A percentile compares a stretch with the other conserved stretches of the same genome.
Conservation (phyloP, 495 filamentous ascomycete genomes). For the Penicillium manginii region DNA sequence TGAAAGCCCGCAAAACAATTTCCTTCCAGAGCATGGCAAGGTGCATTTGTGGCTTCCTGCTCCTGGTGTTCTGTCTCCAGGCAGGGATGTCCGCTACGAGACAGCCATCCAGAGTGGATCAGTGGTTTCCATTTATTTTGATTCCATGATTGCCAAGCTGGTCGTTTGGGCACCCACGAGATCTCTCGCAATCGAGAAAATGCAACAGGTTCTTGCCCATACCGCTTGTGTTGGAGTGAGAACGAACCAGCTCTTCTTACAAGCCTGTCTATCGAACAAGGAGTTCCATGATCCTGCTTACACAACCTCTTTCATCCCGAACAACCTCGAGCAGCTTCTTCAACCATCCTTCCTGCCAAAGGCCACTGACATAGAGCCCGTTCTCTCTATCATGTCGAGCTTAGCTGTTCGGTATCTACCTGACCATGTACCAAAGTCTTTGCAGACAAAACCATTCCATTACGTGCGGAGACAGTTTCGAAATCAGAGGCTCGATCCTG, state of each 20-base stretch:
- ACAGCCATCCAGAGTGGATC: slow-evolving; percentile 82
- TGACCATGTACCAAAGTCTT: neutral
- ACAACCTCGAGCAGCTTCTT: slow-evolving; percentile 69
- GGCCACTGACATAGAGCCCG: neutral
- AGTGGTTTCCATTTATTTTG: slow-evolving; percentile 81
- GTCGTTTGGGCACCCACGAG: slow-evolving; percentile 77
- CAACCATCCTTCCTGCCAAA: neutral
- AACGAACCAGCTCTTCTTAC: slow-evolving; percentile 89
- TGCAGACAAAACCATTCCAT: slow-evolving; percentile 15
- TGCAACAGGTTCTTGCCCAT: slow-evolving; percentile 69
- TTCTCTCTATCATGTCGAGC: slow-evolving; percentile 15
- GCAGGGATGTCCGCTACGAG: slow-evolving; percentile 75
- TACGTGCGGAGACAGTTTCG: slow-evolving; percentile 27
- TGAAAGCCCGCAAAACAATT: slow-evolving; percentile 78
- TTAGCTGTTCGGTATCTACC: slow-evolving; percentile 14
- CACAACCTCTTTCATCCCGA: slow-evolving; percentile 87
- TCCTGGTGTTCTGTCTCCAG: slow-evolving; percentile 54
- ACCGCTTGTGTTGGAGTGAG: slow-evolving; percentile 83
- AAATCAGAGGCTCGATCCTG: slow-evolving; percentile 26
- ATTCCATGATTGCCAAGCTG: slow-evolving; percentile 94
- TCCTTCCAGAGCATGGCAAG: slow-evolving; percentile 82
- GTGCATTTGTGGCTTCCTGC: slow-evolving; percentile 58
- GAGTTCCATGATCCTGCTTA: slow-evolving; percentile 79
- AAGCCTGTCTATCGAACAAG: slow-evolving; percentile 68
- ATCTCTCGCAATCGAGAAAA: slow-evolving; percentile 73